Evolutionary conservation across 2,329 filamentous ascomycete genomes (phyloP).

Genomic region (Trichoderma pleuroti): DNA sequence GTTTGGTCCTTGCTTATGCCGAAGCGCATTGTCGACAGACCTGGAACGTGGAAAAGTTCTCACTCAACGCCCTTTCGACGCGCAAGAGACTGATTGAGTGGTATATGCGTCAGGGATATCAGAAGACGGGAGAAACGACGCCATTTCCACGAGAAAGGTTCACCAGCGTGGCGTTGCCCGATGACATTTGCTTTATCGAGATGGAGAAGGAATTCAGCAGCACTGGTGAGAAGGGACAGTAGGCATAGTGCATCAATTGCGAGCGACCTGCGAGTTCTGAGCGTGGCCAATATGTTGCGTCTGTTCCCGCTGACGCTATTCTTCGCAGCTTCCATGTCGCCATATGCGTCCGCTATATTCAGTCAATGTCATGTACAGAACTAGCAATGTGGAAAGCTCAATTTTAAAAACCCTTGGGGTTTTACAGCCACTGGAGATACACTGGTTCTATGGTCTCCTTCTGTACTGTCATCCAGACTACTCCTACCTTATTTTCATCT

Average conservation of each 20-base stretch:
- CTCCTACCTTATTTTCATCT: not conserved
- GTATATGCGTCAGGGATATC: conserved; percentile 36
- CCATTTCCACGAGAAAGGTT: conserved; percentile 31
- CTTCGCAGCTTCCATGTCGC: not conserved
- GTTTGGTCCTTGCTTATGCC: conserved; percentile 30
- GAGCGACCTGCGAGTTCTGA: not conserved
- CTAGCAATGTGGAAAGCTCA: not conserved
- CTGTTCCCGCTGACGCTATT: not conserved
- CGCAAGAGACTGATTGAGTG: conserved; percentile 34
- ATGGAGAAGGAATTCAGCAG: conserved; percentile 31
- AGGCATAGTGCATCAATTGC: not conserved
- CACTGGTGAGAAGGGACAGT: not conserved
- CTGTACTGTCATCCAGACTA: not conserved
- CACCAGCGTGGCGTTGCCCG: conserved; percentile 22
- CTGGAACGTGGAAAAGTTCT: conserved; percentile 30
- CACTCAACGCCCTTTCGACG: conserved; percentile 34
- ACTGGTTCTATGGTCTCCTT: not conserved
- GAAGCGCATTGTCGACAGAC: conserved; percentile 30
- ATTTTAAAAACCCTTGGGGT: not conserved
- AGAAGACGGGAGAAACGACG: conserved; percentile 32
- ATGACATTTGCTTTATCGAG: conserved; percentile 36
- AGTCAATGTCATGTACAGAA: not conserved
- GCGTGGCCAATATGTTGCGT: not conserved
- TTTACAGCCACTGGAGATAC: not conserved
- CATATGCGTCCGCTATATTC: not conserved